Evolutionary conservation across 1,139 yeast species (phyloP).

Genomic region (Sugiyamaella grinbergsii): DNA sequence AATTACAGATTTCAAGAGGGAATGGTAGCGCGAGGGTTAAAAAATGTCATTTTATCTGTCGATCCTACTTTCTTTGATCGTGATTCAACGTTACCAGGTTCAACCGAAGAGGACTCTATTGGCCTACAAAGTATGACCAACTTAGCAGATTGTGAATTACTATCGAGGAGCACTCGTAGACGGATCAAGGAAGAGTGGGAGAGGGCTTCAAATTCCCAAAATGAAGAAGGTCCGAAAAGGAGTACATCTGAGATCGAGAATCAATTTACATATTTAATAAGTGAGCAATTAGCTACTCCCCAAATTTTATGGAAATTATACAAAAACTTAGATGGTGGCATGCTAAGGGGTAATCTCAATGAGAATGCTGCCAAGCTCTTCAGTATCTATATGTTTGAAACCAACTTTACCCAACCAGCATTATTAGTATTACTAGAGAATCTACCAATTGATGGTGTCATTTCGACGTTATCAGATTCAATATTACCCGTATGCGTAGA

Average conservation of each 20-base stretch:
- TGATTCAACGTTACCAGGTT: not conserved
- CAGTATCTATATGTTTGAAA: conserved; percentile 11
- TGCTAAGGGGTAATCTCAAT: conserved; percentile 2
- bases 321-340: conserved; percentile 4
- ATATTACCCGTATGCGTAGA: conserved; percentile 2
- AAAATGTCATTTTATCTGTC: conserved; percentile 10
- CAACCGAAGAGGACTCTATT: not conserved
- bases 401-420: not conserved
- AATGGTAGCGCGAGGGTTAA: conserved; percentile 15
- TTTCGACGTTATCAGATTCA: conserved; percentile 4
- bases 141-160: not conserved
- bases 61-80: conserved; percentile 16
- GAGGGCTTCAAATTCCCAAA: not conserved
- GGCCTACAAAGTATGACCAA: not conserved
- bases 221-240: not conserved
- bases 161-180: not conserved
- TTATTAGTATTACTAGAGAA: conserved; percentile 10
- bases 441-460: conserved; percentile 8
- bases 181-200: not conserved
- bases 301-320: conserved; percentile 10
- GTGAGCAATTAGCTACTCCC: conserved; percentile 1
- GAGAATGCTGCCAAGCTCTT: conserved; percentile 4
- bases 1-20: conserved; percentile 7
- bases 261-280: conserved; percentile 8
- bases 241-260: not conserved